A percentile compares a stretch with the other conserved stretches of the same genome.
Evolutionary conservation across 306 rosid species (phyloP).

Genomic region (Corylus heterophylla): DNA sequence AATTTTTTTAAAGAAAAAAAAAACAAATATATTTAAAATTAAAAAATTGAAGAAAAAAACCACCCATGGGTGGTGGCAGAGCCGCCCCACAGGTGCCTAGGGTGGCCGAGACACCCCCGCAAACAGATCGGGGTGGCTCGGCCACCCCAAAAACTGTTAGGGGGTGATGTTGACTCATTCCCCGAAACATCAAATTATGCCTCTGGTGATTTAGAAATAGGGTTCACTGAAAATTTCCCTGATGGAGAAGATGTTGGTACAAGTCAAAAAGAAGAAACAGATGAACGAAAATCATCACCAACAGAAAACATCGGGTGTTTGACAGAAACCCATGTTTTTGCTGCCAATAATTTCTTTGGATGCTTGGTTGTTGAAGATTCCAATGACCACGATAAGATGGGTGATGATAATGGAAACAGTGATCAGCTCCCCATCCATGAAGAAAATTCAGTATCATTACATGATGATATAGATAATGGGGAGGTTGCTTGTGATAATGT

Average conservation of each 20-base stretch:
- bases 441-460: constrained; percentile 30
- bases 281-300: constrained; percentile 5
- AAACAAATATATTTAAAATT: too few species aligned
- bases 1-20: too few species aligned
- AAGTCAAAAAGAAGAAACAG: constrained; percentile 37
- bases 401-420: constrained; percentile 28
- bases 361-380: constrained; percentile 23
- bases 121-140: too few species aligned
- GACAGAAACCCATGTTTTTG: constrained; percentile 31
- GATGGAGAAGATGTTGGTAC: constrained; percentile 39
- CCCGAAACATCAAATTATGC: constrained; percentile 28
- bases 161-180: constrained; percentile 36
- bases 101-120: too few species aligned
- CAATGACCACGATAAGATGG: constrained; percentile 21
- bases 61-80: too few species aligned
- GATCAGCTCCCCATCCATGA: constrained; percentile 18
- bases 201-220: constrained; percentile 47
- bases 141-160: too few species aligned
- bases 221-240: constrained; percentile 39
- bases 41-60: too few species aligned
- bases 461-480: constrained; percentile 16
- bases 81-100: too few species aligned
- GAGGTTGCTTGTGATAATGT: constrained; percentile 22
- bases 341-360: constrained; percentile 23
- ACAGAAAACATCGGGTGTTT: constrained; percentile 19